phyloP scores from a whole-genome alignment of 768 basidiomycete genomes.

The Panellus pusillus region DNA sequence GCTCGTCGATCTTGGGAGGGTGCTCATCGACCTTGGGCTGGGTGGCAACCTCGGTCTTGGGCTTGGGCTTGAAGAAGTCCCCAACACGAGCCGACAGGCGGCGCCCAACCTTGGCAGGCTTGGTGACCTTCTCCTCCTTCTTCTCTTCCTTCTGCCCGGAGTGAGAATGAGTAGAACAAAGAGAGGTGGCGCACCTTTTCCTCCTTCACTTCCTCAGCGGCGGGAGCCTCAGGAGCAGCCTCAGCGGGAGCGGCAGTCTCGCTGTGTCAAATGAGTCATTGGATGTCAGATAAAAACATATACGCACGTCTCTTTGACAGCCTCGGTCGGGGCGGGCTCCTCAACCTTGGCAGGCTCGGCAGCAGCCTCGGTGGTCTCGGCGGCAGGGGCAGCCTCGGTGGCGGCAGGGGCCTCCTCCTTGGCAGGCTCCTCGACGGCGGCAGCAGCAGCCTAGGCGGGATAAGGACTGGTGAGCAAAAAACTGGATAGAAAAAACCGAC shows the following conservation, averaged over 20 bases:
- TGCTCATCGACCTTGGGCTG: slow-evolving; percentile 87
- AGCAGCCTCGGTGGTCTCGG: slow-evolving; percentile 29
- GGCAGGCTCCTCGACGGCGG: slow-evolving; percentile 37
- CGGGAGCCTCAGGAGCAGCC: slow-evolving; percentile 38
- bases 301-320: slow-evolving; percentile 73
- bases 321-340: slow-evolving; percentile 49
- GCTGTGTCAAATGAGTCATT: slow-evolving; percentile 23
- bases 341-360: slow-evolving; percentile 44
- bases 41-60: slow-evolving; percentile 60
- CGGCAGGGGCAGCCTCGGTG: slow-evolving; percentile 31
- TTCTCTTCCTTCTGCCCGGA: slow-evolving; percentile 9
- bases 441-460: slow-evolving; percentile 33
- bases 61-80: slow-evolving; percentile 79
- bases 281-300: not conserved
- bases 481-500: slow-evolving; percentile 31
- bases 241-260: slow-evolving; percentile 41
- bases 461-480: slow-evolving; percentile 3
- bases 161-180: not conserved
- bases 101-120: slow-evolving; percentile 68
- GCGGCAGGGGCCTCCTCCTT: slow-evolving; percentile 37
- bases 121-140: slow-evolving; percentile 46
- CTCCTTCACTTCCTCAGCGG: slow-evolving; percentile 48
- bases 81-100: slow-evolving; percentile 83
- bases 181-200: slow-evolving; percentile 34
- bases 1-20: slow-evolving; percentile 87